Evolutionary conservation across 306 rosid genomes (phyloP).

Genomic region (Corylus avellana): DNA sequence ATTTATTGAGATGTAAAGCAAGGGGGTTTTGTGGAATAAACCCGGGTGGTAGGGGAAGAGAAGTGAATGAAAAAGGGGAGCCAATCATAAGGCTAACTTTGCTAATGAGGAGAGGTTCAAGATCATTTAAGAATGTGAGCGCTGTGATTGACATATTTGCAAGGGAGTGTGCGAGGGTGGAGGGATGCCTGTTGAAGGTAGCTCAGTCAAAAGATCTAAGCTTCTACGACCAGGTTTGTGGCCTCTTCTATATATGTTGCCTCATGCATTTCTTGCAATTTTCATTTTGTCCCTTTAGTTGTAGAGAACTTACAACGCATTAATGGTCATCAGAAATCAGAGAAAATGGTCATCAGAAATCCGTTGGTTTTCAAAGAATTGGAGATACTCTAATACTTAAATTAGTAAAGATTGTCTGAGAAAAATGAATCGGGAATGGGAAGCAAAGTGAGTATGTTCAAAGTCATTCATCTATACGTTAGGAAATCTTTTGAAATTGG

Average conservation of each 20-base stretch:
- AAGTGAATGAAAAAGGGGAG: conserved; percentile 24
- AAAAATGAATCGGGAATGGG: no score
- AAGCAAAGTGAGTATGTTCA: no score
- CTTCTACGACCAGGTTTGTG: conserved; percentile 41
- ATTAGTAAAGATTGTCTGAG: no score
- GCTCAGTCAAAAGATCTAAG: conserved; percentile 34
- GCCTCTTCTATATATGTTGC: background rate
- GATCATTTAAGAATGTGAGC: conserved; percentile 39
- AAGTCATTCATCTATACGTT: no score
- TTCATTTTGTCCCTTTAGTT: no score
- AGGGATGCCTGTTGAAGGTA: conserved; percentile 31
- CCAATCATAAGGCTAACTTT: conserved; percentile 36
- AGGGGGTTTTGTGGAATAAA: conserved; percentile 31
- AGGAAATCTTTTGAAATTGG: no score
- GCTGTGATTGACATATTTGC: conserved; percentile 27
- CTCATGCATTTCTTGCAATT: no score
- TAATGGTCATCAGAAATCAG: no score
- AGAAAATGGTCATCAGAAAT: no score
- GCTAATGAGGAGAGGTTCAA: conserved; percentile 33
- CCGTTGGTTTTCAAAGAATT: no score
- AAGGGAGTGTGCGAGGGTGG: conserved; percentile 29
- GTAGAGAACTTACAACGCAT: no score
- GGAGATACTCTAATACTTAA: no score
- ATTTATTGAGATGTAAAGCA: conserved; percentile 37
- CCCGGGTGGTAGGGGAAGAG: conserved; percentile 16